These are phyloP conservation scores for Exsudoporus frostii DNA, from an alignment of 768 basidiomycete species.

Conservation along the genomic window DNA sequence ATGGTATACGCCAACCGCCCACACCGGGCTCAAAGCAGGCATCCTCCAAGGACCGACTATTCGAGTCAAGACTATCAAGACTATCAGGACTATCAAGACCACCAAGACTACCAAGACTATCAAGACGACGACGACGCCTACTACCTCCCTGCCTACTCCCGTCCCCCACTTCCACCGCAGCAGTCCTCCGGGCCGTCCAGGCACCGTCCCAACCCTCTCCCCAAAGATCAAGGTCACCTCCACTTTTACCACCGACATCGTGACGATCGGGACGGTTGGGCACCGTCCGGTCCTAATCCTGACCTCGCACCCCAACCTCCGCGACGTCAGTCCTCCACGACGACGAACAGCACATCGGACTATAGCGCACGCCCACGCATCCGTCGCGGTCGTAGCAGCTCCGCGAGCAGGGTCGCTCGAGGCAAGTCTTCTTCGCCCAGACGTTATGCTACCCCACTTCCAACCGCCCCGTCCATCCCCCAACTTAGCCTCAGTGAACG, in stretches of 20 bases:
- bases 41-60: slow-evolving; percentile 6
- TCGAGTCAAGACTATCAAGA: too few relatives aligned
- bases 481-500: slow-evolving; percentile 22
- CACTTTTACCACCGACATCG: slow-evolving; percentile 21
- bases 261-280: slow-evolving; percentile 21
- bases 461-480: slow-evolving; percentile 12
- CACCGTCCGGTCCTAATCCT: slow-evolving; percentile 8
- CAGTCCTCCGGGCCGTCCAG: slow-evolving; percentile 9
- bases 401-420: slow-evolving; percentile 10
- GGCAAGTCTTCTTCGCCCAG: slow-evolving; percentile 22
- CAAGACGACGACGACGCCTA: slow-evolving; percentile 16
- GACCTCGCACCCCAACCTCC: slow-evolving; percentile 8
- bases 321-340: slow-evolving; percentile 19
- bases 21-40: not conserved
- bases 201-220: slow-evolving; percentile 13
- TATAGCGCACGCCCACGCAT: slow-evolving; percentile 14
- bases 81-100: not conserved
- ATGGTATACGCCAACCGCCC: slow-evolving; percentile 7
- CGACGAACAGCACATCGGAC: slow-evolving; percentile 19
- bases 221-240: slow-evolving; percentile 3
- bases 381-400: slow-evolving; percentile 20
- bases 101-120: too few relatives aligned
- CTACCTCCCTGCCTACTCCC: slow-evolving; percentile 9
- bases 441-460: slow-evolving; percentile 14
- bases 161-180: slow-evolving; percentile 2